Evolutionary conservation across 495 filamentous ascomycete genomes (phyloP), one percentile per base, ranked within the genome.

Genomic region (Emericellopsis terricola): DNA sequence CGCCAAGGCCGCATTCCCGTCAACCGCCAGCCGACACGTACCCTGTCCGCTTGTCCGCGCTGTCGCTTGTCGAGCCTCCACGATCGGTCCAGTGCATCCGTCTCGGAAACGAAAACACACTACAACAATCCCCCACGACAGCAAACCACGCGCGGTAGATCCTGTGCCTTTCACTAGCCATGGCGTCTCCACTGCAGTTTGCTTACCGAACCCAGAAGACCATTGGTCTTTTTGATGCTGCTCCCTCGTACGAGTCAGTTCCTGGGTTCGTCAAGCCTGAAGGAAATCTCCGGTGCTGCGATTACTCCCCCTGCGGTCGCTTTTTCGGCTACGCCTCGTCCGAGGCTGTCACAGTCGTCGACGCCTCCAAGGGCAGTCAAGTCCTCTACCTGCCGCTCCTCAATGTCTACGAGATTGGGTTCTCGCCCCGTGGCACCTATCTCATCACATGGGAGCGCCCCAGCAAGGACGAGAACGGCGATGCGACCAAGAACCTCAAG

Each of bases 361-460:
- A 93, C 51, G 71, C 84, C 40, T 82, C 78, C 23, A 67, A 71
- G 41, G 89, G 87, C 41, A 66, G 81, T 52, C 56, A 80, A 40
- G 54, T 92, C 43, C 70, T 79, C 42, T 78, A 67, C 21, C 69
- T 97, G 26, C 64, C 71, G 27, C 71, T 81, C 19, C 55, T 77
- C 18, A 83, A 83, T 48, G 86, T 94, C 33, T 93, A 78, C 60
- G 91, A 97, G 42, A 59, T 97, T 41, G 80, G 78, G 36, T 97
- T 97, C 57, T 96, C 89, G 13, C 87, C 86, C 19, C 68, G 74
- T 30, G 89, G 91, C 31, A 85, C 78, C 36, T 96, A 76, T 59
- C 60, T 94, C 45, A 93, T 91, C 55, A 96, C 89, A 15, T 94
- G 89, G 91, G 85, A 97, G 58, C 75, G 89, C 29, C 78, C 78